Evolutionary conservation across 495 filamentous ascomycete species (phyloP), one percentile per base, ranked within the genome.

Genomic region (Neurospora pannonica): DNA sequence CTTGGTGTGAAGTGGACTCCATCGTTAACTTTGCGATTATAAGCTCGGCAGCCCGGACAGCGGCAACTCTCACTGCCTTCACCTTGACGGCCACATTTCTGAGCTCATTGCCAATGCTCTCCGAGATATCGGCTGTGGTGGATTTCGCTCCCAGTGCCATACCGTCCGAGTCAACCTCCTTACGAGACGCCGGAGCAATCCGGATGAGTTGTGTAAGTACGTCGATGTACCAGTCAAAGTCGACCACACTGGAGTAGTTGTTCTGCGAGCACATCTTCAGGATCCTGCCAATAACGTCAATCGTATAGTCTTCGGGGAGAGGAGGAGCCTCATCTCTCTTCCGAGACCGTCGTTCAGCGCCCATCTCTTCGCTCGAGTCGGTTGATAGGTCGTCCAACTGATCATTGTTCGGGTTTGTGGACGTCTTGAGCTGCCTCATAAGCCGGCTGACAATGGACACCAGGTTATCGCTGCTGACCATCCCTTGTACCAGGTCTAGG

Each of bases 151-250:
- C 72, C 7, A 82, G 74, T 71, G 90, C 85, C 37, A 91, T 73
- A 5, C 75, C 70, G 40, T 85, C 81, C 40, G 74, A 71, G n/a
- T 79, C 77, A 15, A 75, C 73, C 24, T 82, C 79, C 48, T 76
- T 82, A 15, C 84, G 77, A 17, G 86, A 81, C 42, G 93, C 83
- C 3, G 87, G 86, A 39, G 94, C 86, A 73, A 92, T 88, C 62
- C 90, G 88, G 38, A 97, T 88, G 4, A 99, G 86, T 77, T 95
- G 92, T 7, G 93, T 89, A 11, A 99, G 83, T 43, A 95, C 87
- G 74, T 92, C 90, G 70, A 98, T 89, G 83, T 98, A 98, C 96
- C 96, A 99, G 75, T 97, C 96, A 80, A 99, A 98, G 79, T 99
- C 96, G 67, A 83, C 83, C 69, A 98, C 83, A 78, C 93, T 92